A percentile compares a stretch with the other conserved stretches of the same genome.
These are phyloP conservation scores for Dendrocalamus latiflorus DNA, from an alignment of 202 grass and related monocot species.

Conservation along the genomic window DNA sequence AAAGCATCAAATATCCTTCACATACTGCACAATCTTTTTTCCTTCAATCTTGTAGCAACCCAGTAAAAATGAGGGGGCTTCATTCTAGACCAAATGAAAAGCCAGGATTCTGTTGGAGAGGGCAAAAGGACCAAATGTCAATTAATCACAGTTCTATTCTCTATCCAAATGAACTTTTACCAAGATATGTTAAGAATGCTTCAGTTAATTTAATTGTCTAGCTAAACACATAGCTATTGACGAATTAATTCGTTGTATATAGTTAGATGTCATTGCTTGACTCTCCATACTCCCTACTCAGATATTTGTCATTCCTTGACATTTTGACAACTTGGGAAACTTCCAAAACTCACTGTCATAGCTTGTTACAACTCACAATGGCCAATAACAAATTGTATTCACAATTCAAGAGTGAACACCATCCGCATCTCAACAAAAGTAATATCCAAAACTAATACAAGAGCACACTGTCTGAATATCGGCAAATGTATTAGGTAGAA, in stretches of 20 bases:
- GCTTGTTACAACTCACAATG: neutral
- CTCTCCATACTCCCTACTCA: neutral
- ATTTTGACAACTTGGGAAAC: neutral
- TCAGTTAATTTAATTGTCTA: neutral
- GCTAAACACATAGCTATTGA: neutral
- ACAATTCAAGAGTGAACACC: neutral
- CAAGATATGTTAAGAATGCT: constrained; percentile 20
- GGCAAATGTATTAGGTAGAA: neutral
- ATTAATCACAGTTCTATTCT: constrained; percentile 25
- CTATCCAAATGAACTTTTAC: constrained; percentile 26
- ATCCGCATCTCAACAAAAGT: neutral
- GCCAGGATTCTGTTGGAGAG: constrained; percentile 70
- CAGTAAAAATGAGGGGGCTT: constrained; percentile 39
- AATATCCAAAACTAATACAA: neutral
- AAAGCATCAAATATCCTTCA: constrained; percentile 32
- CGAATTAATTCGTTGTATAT: neutral
- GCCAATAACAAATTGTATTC: neutral
- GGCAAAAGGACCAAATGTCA: constrained; percentile 49
- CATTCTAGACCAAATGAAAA: constrained; percentile 84
- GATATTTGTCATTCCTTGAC: neutral
- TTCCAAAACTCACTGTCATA: neutral
- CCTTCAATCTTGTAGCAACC: constrained; percentile 53
- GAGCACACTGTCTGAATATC: neutral
- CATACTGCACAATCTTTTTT: constrained; percentile 45
- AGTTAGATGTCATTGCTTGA: neutral